Base-by-base conservation (phyloP, 805 yeast species). In the Spathaspora sp. region DNA sequence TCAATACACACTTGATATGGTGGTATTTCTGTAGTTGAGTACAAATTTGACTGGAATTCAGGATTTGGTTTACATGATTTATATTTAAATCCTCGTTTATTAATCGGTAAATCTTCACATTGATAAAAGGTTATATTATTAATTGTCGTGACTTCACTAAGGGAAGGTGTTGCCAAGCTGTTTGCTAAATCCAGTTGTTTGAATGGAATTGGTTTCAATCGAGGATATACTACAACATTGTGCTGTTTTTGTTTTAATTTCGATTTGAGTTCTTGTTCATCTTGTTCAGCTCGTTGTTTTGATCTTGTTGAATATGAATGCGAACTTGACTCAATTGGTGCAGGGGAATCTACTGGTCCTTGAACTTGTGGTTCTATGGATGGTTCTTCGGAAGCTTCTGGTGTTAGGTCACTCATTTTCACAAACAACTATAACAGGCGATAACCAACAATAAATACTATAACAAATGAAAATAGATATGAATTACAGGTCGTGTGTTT, bases 71-170 rank as follows among this genome's bases (percentile, higher is more conserved):
- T 76, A 61, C 97, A 89, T 14, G 91, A 84, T 46, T 81, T 75
- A 65, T 92, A 93, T 55, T 89, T 83, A 70, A 85, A 93, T 1
- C 96, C 93, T 48, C 94, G 70, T 58, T 82, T 80, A 63, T 90
- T 90, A 58, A 79, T 73, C 0, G 97, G 97, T 48, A 83, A 81
- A 51, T 91, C 97, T n/a, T 88, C 96, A 20, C 78, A 73, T 32
- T 70, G 65, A 57, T 61, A 75, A 58, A 81, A 77, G 20, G 55
- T 54, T 10, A 55, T 49, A 7, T 57, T 65, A 5, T 57, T 47
- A 20, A 46, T 49, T 8, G 46, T 52, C 18, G 31, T 40, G 14
- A 48, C 54, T 48, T 35, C 50, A 17, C 42, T 48, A 19, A 48
- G 19, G 26, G 48, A 19, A 8, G 49, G 46, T 3, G 8, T 14